Conservation (phyloP, 495 filamentous ascomycete genomes). For the Cercophora samala region DNA sequence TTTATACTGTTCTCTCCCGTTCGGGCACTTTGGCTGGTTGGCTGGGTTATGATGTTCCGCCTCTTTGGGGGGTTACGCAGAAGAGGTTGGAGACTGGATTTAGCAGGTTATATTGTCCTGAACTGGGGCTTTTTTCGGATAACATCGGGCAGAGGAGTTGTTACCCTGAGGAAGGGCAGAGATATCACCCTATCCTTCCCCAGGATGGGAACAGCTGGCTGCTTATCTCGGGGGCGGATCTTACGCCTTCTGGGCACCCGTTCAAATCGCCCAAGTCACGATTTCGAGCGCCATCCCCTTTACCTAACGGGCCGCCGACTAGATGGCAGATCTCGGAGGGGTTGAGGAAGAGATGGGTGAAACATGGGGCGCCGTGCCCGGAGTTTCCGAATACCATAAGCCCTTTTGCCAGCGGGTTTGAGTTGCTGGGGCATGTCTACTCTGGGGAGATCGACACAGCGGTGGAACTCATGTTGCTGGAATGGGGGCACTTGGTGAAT, state of each 20-base stretch:
- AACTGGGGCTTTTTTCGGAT: slow-evolving; percentile 33
- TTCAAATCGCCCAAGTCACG: slow-evolving; percentile 13
- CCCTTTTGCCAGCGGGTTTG: slow-evolving; percentile 60
- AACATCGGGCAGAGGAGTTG: slow-evolving; percentile 32
- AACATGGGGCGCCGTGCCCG: slow-evolving; percentile 55
- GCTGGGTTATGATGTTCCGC: slow-evolving; percentile 14
- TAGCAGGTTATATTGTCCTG: slow-evolving; percentile 30
- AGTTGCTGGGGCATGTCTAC: slow-evolving; percentile 56
- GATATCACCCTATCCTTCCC: slow-evolving; percentile 32
- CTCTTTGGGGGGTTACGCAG: slow-evolving; percentile 20
- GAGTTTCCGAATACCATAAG: slow-evolving; percentile 59
- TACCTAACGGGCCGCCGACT: slow-evolving; percentile 21
- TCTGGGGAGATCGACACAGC: slow-evolving; percentile 46
- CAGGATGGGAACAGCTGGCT: slow-evolving; percentile 53
- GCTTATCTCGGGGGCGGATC: slow-evolving; percentile 29
- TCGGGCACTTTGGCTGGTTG: slow-evolving; percentile 36
- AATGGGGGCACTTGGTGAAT: slow-evolving; percentile 63
- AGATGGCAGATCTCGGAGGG: slow-evolving; percentile 36
- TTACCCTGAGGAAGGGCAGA: neutral
- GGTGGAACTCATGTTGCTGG: slow-evolving; percentile 54
- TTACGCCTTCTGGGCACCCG: slow-evolving; percentile 9
- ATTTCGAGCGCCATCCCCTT: neutral
- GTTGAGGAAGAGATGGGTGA: slow-evolving; percentile 53
- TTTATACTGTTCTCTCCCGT: slow-evolving; percentile 33
- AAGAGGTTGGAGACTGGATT: slow-evolving; percentile 26